Base-by-base conservation (phyloP, 2,329 filamentous ascomycete genomes). In the Endothia cerciana region DNA sequence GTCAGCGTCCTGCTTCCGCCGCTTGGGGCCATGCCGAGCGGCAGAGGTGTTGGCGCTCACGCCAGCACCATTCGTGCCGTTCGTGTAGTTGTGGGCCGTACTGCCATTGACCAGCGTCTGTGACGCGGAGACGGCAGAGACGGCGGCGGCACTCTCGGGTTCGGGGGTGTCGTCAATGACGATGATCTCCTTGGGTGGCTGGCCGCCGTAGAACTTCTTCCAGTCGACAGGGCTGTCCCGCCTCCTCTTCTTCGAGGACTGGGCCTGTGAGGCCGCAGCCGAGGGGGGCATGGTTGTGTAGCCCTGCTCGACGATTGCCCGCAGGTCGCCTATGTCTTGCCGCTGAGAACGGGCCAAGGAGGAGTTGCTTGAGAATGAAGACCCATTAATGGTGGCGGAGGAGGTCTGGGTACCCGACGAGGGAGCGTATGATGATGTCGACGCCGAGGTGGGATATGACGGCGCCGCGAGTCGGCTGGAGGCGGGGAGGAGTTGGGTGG, bases 181-280 rank as follows among this genome's bases (percentile, higher is more conserved):
- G 74, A 95, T 94, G 74, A 95, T 88, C 80, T 95, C 92, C 75
- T 92, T 90, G 30, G 92, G 92, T 33, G 93, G 80, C 4, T 92
- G 92, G 76, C 94, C 94, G 75, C 90, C 90, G 77, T 94, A 94
- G 74, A 94, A 95, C 70, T 85, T 87, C 65, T 86, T 83, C 92
- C 92, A 95, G 77, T 95, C 89, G 15, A 68, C 66, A 17, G 60
- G 91, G 90, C 70, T 88, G 83, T 75, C 84, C 67, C 85, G 84
- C 70, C 85, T 81, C 70, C 84, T 81, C 75, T 87, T 88, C 70
- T 82, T 73, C 41, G 72, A 69, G 25, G 72, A 70, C 77, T 75
- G 36, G 69, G 56, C 64, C 60, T 75, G 71, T 62, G 60, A 67
- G 30, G 75, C 69, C 41, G 75, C 70, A 47, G 77, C 71, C 45